Conservation (phyloP, 129 eudicot genomes). For the Centrapalus pauciflorus region DNA sequence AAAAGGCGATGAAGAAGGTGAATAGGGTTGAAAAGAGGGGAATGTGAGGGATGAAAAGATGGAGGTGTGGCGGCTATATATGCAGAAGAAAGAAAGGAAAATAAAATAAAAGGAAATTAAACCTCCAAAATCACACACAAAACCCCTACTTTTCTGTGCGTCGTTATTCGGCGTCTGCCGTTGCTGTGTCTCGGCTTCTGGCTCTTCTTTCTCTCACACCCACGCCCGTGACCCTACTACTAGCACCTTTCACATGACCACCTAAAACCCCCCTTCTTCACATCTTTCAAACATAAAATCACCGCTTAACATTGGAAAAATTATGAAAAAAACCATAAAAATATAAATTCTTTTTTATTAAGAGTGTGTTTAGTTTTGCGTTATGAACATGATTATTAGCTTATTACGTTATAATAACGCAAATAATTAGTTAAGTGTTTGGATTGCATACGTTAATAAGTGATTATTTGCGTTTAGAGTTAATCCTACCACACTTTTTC, state of each 20-base stretch:
- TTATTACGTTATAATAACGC: too few species aligned
- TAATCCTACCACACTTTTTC: too few species aligned
- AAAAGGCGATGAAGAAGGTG: background rate
- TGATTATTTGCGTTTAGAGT: too few species aligned
- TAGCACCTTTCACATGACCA: background rate
- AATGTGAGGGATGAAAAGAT: background rate
- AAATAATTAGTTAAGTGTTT: too few species aligned
- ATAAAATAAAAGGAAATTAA: background rate
- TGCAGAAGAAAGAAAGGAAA: background rate
- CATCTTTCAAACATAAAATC: background rate
- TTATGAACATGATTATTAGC: too few species aligned
- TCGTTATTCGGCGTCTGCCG: slow-evolving; percentile 6
- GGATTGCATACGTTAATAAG: too few species aligned
- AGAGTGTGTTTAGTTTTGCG: too few species aligned
- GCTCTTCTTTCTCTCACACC: background rate
- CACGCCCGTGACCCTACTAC: slow-evolving; percentile 13
- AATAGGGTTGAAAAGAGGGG: background rate
- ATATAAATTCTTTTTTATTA: too few species aligned
- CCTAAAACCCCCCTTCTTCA: background rate
- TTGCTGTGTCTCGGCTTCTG: background rate
- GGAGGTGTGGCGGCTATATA: slow-evolving; percentile 33
- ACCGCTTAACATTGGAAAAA: too few species aligned
- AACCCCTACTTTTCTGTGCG: slow-evolving; percentile 23
- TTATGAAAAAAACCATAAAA: too few species aligned
- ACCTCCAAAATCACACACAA: background rate